Evolutionary conservation across 345 rosid genomes (phyloP).

Genomic region (Eucalyptus regnans): DNA sequence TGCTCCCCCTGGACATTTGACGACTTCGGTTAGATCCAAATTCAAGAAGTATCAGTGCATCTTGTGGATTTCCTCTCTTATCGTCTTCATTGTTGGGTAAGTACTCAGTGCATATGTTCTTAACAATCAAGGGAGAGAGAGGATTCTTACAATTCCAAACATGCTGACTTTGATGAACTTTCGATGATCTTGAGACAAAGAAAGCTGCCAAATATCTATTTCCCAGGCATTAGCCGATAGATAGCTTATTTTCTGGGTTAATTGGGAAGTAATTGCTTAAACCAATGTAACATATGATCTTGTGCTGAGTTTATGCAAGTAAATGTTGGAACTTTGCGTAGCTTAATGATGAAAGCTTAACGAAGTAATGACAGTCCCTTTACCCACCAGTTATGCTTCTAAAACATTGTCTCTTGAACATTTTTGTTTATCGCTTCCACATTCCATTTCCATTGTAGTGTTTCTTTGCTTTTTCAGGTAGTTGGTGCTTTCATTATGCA

Average conservation of each 20-base stretch:
- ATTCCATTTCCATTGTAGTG: neutral
- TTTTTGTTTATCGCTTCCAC: neutral
- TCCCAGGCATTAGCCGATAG: neutral
- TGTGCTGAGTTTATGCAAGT: neutral
- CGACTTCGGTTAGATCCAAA: slow-evolving; percentile 20
- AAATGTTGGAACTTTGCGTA: neutral
- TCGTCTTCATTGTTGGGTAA: slow-evolving; percentile 64
- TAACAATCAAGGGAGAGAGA: neutral
- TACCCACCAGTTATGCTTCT: neutral
- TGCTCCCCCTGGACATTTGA: slow-evolving; percentile 14
- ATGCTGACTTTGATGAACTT: neutral
- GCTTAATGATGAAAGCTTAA: neutral
- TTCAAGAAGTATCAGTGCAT: slow-evolving; percentile 64
- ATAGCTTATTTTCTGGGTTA: neutral
- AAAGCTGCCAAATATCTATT: neutral
- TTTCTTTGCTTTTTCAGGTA: neutral
- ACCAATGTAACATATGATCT: neutral
- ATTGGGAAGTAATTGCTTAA: neutral
- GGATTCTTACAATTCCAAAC: neutral
- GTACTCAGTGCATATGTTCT: neutral
- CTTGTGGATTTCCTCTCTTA: slow-evolving; percentile 67
- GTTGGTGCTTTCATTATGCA: neutral
- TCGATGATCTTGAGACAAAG: neutral
- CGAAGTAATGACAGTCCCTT: neutral
- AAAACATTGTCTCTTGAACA: neutral